Evolutionary conservation across 495 filamentous ascomycete genomes (phyloP).

Genomic region (Aspergillus biplanus): DNA sequence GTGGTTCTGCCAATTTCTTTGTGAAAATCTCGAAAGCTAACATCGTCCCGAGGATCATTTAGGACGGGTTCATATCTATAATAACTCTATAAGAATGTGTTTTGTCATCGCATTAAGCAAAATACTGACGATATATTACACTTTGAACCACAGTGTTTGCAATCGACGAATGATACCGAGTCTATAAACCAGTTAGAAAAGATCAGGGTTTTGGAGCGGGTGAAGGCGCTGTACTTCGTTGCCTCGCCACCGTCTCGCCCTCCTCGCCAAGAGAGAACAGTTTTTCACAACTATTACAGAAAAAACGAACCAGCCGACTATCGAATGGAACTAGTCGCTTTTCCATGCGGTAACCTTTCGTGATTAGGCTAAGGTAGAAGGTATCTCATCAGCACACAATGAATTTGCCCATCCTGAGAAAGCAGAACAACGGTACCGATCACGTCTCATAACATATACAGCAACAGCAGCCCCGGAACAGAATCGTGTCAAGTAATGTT

Average conservation of each 20-base stretch:
- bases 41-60: conserved; percentile 29
- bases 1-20: conserved; percentile 20
- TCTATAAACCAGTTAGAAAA: conserved; percentile 23
- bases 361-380: conserved; percentile 29
- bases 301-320: conserved; percentile 30
- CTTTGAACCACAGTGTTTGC: conserved; percentile 31
- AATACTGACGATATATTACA: conserved; percentile 32
- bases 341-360: conserved; percentile 39
- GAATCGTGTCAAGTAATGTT: conserved; percentile 34
- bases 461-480: conserved; percentile 34
- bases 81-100: conserved; percentile 9
- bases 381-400: conserved; percentile 3
- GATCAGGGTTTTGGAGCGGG: background rate
- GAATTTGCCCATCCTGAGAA: background rate
- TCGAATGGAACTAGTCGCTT: conserved; percentile 34
- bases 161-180: conserved; percentile 22
- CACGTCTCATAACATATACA: conserved; percentile 38
- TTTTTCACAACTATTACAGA: conserved; percentile 31
- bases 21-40: conserved; percentile 24
- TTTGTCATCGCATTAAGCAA: background rate
- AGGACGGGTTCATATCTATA: conserved; percentile 29
- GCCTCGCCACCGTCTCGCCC: conserved; percentile 23
- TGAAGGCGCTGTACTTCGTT: conserved; percentile 20
- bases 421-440: conserved; percentile 26
- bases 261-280: conserved; percentile 28